Evolutionary conservation across 2,329 filamentous ascomycete genomes (phyloP), one percentile per base, ranked within the genome.

Genomic region (Eutypa lata): DNA sequence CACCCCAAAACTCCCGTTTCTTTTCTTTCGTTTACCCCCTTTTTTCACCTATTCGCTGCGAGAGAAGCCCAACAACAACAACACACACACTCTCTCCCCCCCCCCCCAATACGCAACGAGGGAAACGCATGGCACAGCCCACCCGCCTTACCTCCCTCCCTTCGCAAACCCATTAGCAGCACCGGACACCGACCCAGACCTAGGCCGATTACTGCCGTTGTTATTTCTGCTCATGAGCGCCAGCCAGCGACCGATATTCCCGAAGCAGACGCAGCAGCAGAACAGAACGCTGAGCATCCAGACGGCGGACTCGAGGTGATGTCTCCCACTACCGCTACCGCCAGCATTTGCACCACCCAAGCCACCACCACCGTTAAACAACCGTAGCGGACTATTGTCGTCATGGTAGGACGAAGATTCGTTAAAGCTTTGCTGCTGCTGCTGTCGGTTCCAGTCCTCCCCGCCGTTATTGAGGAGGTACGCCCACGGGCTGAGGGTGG

Each of bases 271-370:
- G 61, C 90, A 91, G 65, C 90, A 95, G 72, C 94, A 97, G 68
- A 97, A 99, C 48, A 99, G 73, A 24, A 97, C 91, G 65, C 91
- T 96, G 22, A 93, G 79, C 65, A 96, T 88, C 93, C 94, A 99
- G 4, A 91, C 90, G 13, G 86, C 87, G 18, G 88, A 81, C 53
- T 88, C 89, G 1, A 91, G 69, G 7, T 76, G 83, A 49, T 84
- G 80, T 50, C 75, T 82, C 53, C 80, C 75, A 45, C 80, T 83
- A 58, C 75, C 83, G 57, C 79, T 76, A 7, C 42, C 42, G 21
- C 7, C 35, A 18, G 4, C 16, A 6, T 14, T 14, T 7, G 13
- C 35, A 38, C 6, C 35, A 38, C 35, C 35, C 6, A 14, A 7
- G n/a, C 35, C n/a, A 14, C 4, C 63, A 79, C 61, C 13, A 70